Base-by-base conservation (phyloP, 2,329 filamentous ascomycete genomes). In the Leptosphaerulina australis region DNA sequence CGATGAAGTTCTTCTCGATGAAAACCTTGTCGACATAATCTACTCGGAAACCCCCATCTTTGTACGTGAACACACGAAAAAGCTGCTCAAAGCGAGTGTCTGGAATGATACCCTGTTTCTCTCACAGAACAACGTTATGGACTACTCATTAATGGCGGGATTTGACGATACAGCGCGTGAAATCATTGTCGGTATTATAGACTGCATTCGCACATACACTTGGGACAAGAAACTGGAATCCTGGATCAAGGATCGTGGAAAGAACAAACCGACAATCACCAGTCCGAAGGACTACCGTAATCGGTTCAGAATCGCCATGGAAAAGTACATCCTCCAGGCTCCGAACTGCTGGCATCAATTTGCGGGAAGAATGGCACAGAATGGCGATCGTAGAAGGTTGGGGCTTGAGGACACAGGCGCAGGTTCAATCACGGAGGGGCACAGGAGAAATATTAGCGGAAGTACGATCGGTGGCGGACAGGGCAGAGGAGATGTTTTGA, bases 141-240 rank as follows among this genome's bases (percentile, higher is more conserved):
- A 99, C 75, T 99, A 99, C 76, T 94, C 88, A 18, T 82, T 99
- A 34, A 99, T 99, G 94, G 92, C 97, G 45, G 95, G 93, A 0
- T 95, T 99, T 34, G 93, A 99, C 66, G 94, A 97, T 70, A 81
- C 82, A 28, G 84, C 86, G 56, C 92, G 93, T 65, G 93, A 99
- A 74, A 83, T 99, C 11, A 91, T 97, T 11, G 92, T 99, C 2
- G 94, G 94, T 4, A 97, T 99, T 66, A 97, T 99, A 58, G 74
- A 99, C 72, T 97, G 94, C 71, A 97, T 99, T 60, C 86, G 94
- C 46, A 99, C 94, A 0, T 99, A 97, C 70, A 99, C 94, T 0
- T 99, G 94, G 91, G 94, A 99, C 78, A 99, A 99, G 81, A 97
- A 97, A 71, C 83, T 99, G n/a, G 94, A 99, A 77, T 94, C 88